Base-by-base conservation (phyloP, 1,139 yeast genomes). In the Yamadazyma friedrichii region DNA sequence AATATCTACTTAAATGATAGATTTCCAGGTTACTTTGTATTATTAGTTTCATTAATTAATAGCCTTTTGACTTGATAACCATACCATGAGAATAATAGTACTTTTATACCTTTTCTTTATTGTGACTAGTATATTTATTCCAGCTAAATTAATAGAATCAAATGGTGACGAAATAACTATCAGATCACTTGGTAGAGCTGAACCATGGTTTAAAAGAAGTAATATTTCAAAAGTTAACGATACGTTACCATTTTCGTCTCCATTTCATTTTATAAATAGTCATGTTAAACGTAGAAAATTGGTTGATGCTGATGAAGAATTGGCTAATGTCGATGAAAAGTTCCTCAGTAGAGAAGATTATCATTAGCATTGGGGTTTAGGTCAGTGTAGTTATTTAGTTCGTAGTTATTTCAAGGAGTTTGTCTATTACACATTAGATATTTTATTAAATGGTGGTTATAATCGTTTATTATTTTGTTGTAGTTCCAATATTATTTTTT, bases 101-200 rank as follows among this genome's bases (percentile, higher is more conserved):
- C 9, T 32, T 24, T 22, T 32, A 3, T 15, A 15, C n/a, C 25
- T 33, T 6, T 9, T 33, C 10, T 24, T 33, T 6, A 11, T 15
- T 13, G 24, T 30, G 15, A 20, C 33, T 20, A 37, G 43, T 15
- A 26, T 43, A n/a, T 43, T 43, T 31, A 41, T 33, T 24, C 46
- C 46, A 10, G n/a, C 25, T 4, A 41, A 35, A 25, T 31, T 41
- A 15, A 20, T 29, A 8, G 16, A 9, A 5, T 16, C 13, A 3
- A 15, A 16, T 3, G 29, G 31, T 1, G 45, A 31, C 15, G 33
- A 40, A 20, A 25, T 40, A 26, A 31, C 26, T 3, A 31, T 30
- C 9, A 38, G 45, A 30, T 16, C 32, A n/a, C 40, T 32, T 32
- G 45, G 45, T 12, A 36, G 29, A 6, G 39, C 40, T 2, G 20